phyloP scores from a whole-genome alignment of 179 eudicot species.

The Heliamphora pulchella region DNA sequence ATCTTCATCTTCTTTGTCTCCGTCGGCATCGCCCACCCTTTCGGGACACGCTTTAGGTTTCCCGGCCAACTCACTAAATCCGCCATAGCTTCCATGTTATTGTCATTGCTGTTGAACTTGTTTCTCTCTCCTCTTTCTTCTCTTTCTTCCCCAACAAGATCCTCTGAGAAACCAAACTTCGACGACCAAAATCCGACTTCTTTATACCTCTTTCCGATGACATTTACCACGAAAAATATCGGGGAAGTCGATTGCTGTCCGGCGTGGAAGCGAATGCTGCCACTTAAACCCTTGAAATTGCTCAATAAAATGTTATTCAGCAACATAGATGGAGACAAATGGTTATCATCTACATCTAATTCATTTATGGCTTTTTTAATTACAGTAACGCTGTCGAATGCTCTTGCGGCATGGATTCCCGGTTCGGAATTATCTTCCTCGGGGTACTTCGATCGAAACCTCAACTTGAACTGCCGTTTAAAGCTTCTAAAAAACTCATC shows the following conservation, averaged over 20 bases:
- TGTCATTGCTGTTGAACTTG: background rate
- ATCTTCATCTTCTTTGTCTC: conserved; percentile 27
- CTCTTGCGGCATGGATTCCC: conserved; percentile 37
- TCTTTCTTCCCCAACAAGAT: background rate
- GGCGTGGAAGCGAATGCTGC: conserved; percentile 23
- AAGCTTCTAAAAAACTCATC: conserved; percentile 21
- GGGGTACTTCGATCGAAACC: conserved; percentile 23
- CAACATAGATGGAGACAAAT: background rate
- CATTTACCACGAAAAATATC: conserved; percentile 27
- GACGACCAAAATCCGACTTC: conserved; percentile 35
- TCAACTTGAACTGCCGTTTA: conserved; percentile 19
- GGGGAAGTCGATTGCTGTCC: conserved; percentile 8
- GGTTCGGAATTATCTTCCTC: conserved; percentile 25
- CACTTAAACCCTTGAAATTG: conserved; percentile 38
- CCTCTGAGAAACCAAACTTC: conserved; percentile 23
- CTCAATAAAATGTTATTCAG: conserved; percentile 17
- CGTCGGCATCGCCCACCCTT: conserved; percentile 49
- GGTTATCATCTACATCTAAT: too few species aligned
- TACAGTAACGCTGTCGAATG: conserved; percentile 33
- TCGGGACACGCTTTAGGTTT: conserved; percentile 26
- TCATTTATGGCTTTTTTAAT: conserved; percentile 14
- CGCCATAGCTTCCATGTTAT: conserved; percentile 11
- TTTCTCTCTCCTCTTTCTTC: background rate
- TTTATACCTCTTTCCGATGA: conserved; percentile 26
- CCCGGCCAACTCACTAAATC: conserved; percentile 44